Evolutionary conservation across 73 alveolate genomes (phyloP), one percentile per base, ranked within the genome.

Genomic region (Durusdinium trenchii): DNA sequence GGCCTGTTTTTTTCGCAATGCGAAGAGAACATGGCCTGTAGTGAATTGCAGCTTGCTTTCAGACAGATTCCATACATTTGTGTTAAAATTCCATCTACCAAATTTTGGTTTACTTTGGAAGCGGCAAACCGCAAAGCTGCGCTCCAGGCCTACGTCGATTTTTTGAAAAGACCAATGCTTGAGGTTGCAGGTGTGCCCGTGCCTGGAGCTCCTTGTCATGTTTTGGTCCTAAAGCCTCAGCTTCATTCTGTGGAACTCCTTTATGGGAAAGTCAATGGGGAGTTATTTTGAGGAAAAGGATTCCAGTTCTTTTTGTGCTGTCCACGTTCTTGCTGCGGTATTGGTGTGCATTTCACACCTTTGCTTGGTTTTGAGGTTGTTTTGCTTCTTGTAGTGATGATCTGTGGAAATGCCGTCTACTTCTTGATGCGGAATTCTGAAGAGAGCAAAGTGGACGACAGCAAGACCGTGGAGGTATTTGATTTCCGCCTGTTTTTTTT

Each of bases 141-240:
- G 48, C 28, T n/a, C 82, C 82, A 69, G 82, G 82, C 82, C 82
- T 69, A 69, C 46, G 82, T 69, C 48, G 82, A 69, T 69, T 26
- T 69, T 20, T 46, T 69, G 46, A 69, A 69, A n/a, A 46, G 48
- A 35, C 82, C 82, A 2, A 69, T 69, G 82, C 36, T 69, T 18
- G 42, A 28, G 36, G 82, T 69, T n/a, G 82, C 46, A 69, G 82
- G 82, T 69, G 48, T 69, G 30, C 82, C 82, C 3, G 46, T 69
- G 30, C 82, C 82, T 35, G 82, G 82, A 69, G 82, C n/a, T 69
- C n/a, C 82, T n/a, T 2, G 82, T 46, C 82, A n/a, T n/a, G n/a
- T n/a, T n/a, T n/a, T n/a, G n/a, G n/a, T n/a, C n/a, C n/a, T n/a
- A n/a, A n/a, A n/a, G n/a, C n/a, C n/a, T n/a, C n/a, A n/a, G n/a